Evolutionary conservation across 2,329 filamentous ascomycete species (phyloP).

Genomic region (Aplosporella prunicola): DNA sequence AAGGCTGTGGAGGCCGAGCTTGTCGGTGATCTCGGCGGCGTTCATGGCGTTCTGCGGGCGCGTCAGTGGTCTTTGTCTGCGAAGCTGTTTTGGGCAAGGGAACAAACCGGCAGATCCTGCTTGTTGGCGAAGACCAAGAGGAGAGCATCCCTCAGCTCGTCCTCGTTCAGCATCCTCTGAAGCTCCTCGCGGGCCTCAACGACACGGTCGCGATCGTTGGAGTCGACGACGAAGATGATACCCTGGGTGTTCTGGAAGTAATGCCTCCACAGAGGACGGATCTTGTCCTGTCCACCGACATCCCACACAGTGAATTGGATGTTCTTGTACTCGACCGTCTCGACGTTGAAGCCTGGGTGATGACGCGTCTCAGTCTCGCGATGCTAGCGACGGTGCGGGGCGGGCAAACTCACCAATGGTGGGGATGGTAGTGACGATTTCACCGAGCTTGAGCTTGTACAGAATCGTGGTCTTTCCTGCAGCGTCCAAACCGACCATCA

Average conservation of each 20-base stretch:
- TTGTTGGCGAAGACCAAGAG: constrained; percentile 97
- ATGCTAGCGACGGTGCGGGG: neutral
- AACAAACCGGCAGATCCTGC: constrained; percentile 83
- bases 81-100: constrained; percentile 23
- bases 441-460: constrained; percentile 97
- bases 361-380: too few species aligned
- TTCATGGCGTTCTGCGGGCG: constrained; percentile 86
- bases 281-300: constrained; percentile 98
- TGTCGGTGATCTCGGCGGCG: constrained; percentile 98
- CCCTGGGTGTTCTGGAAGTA: constrained; percentile 96
- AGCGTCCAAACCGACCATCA: constrained; percentile 96
- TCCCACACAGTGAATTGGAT: constrained; percentile 99
- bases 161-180: constrained; percentile 94
- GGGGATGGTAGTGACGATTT: constrained; percentile 96
- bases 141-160: constrained; percentile 93
- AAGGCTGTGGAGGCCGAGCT: constrained; percentile 98
- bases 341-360: constrained; percentile 77
- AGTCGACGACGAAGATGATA: constrained; percentile 97
- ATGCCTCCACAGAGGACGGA: constrained; percentile 91
- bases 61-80: neutral
- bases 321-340: constrained; percentile 98
- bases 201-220: constrained; percentile 81
- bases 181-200: constrained; percentile 89
- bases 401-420: constrained; percentile 58
- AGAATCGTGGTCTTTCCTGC: constrained; percentile 98